Evolutionary conservation across 148 eudicot species (phyloP).

Genomic region (Fallopia convolvulus): DNA sequence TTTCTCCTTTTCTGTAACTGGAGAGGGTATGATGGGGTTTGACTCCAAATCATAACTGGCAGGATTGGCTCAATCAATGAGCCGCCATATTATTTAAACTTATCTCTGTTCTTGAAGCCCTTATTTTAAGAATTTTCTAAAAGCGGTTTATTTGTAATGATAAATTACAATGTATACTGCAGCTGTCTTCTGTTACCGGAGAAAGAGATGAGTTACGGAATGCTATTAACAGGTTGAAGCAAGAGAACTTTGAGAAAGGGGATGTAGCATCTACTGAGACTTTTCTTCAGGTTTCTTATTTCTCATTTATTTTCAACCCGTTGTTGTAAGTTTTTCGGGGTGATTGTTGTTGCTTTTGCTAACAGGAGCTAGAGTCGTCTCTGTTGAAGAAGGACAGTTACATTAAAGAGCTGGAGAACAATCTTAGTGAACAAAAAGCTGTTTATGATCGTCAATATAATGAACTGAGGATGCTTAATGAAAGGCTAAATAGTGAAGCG

Average conservation of each 20-base stretch:
- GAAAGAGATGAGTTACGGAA: conserved; percentile 63
- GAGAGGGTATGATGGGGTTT: not conserved
- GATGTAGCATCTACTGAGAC: conserved; percentile 37
- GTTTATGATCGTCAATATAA: conserved; percentile 48
- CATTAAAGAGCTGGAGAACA: conserved; percentile 64
- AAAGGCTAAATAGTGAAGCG: conserved; percentile 68
- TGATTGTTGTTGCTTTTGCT: conserved; percentile 18
- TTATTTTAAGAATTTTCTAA: not conserved
- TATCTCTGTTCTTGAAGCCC: not conserved
- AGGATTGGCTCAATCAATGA: not conserved
- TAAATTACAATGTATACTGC: conserved; percentile 13
- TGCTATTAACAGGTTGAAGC: conserved; percentile 38
- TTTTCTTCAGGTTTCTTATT: conserved; percentile 44
- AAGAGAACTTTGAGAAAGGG: conserved; percentile 37
- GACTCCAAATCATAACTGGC: not conserved
- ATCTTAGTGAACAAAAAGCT: conserved; percentile 49
- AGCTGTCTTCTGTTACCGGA: conserved; percentile 65
- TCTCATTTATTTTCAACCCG: not conserved
- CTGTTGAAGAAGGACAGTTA: conserved; percentile 53
- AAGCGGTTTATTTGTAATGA: not conserved
- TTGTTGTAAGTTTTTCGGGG: not conserved
- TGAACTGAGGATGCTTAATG: conserved; percentile 71
- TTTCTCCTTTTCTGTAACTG: not conserved
- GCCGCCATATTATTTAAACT: not conserved
- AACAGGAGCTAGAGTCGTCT: conserved; percentile 71